Evolutionary conservation across 2,329 filamentous ascomycete species (phyloP).

Genomic region (Botrytis sinoallii): DNA sequence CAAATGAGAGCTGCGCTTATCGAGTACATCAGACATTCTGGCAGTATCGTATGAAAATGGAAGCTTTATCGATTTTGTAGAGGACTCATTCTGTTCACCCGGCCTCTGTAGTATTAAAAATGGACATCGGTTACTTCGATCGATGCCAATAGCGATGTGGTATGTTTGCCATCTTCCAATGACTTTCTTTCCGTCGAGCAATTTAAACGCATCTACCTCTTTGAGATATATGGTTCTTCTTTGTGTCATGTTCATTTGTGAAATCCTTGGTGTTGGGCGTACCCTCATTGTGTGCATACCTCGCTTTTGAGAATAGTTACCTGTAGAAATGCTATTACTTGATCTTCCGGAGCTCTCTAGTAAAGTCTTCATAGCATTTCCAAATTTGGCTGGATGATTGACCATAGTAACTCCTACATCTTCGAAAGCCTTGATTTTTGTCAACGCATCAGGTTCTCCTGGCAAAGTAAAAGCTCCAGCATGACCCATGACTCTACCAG

Average conservation of each 20-base stretch:
- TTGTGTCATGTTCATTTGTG: conserved; percentile 36
- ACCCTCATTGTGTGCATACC: conserved; percentile 48
- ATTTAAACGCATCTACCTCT: conserved; percentile 50
- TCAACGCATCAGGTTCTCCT: conserved; percentile 60
- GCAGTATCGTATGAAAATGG: conserved; percentile 58
- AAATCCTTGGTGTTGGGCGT: conserved; percentile 17
- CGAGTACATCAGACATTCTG: conserved; percentile 44
- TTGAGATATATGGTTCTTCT: conserved; percentile 54
- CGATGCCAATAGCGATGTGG: conserved; percentile 62
- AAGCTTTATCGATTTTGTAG: conserved; percentile 49
- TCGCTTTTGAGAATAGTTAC: conserved; percentile 47
- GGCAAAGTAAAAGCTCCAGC: conserved; percentile 69
- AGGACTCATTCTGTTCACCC: conserved; percentile 41
- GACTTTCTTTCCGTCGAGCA: conserved; percentile 45
- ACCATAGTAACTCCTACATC: conserved; percentile 67
- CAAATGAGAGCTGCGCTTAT: conserved; percentile 48
- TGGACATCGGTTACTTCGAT: conserved; percentile 59
- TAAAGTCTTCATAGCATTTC: conserved; percentile 61
- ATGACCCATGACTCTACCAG: conserved; percentile 72
- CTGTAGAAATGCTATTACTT: conserved; percentile 39
- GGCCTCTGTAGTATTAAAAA: conserved; percentile 56
- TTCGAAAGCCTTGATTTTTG: conserved; percentile 67
- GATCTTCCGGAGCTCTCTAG: conserved; percentile 44
- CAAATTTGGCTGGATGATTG: conserved; percentile 73
- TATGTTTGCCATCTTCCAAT: conserved; percentile 40